Conservation (phyloP, 768 basidiomycete genomes). For the Lactarius trivialis region DNA sequence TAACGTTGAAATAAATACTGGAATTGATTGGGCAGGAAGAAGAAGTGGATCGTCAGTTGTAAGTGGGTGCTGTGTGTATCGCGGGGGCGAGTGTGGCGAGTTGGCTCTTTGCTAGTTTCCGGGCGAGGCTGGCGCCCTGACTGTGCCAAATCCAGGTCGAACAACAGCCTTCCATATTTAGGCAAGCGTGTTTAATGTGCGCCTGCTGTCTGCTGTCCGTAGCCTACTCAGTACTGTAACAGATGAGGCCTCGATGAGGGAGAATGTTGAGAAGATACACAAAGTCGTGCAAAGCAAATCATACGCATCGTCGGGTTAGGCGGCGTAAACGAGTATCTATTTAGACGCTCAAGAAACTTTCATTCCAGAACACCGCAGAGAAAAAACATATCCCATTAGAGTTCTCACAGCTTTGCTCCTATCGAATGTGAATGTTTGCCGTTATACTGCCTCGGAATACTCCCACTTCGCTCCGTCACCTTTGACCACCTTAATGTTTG, state of each 20-base stretch:
- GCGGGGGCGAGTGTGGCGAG: not conserved
- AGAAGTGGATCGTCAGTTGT: not conserved
- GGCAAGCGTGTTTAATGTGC: not conserved
- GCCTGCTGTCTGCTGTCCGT: no score
- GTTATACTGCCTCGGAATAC: slow-evolving; percentile 43
- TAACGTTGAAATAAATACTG: slow-evolving; percentile 12
- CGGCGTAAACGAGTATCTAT: not conserved
- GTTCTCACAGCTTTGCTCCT: not conserved
- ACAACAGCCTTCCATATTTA: slow-evolving; percentile 4
- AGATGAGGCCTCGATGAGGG: no score
- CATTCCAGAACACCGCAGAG: not conserved
- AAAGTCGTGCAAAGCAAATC: not conserved
- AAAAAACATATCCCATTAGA: not conserved
- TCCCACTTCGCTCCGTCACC: slow-evolving; percentile 79
- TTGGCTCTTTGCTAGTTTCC: not conserved
- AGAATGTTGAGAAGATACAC: not conserved
- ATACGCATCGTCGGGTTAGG: not conserved
- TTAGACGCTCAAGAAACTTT: not conserved
- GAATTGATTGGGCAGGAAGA: not conserved
- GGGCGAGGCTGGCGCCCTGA: not conserved
- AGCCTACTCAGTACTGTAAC: not conserved
- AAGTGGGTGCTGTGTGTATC: not conserved
- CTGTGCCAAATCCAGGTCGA: not conserved
- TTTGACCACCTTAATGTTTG: slow-evolving; percentile 42
- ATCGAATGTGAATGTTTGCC: not conserved